Evolutionary conservation across 306 rosid genomes (phyloP), one percentile per base, ranked within the genome.

Genomic region (Potentilla sterilis): DNA sequence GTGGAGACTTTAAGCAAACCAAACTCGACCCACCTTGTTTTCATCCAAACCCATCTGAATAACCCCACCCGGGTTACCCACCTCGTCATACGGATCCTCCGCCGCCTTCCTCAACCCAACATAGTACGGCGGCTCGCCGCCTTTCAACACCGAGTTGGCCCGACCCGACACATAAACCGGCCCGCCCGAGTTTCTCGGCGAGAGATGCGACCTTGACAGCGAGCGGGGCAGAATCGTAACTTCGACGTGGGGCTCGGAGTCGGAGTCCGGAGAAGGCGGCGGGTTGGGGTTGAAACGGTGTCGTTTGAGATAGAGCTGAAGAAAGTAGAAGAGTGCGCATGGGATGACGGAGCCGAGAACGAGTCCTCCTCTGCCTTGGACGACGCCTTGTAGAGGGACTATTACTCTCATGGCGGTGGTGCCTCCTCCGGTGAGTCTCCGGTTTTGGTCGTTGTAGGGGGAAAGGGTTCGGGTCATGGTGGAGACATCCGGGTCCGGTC

Each of bases 361-460:
- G 40, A 95, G 89, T 14, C 98, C 99, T 3, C 97, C 97, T 46
- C 87, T 78, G 42, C 99, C 99, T 81, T 95, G 97, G 14, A 90
- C 99, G 13, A 95, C 89, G 34, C 93, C 97, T 69, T 92, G 97
- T 22, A 95, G 83, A 67, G 99, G 99, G 34, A 95, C 99, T 34
- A 95, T 89, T 47, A 95, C 86, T 89, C 96, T 90, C 99, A 93
- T 93, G 87, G 71, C 89, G 66, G 86, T 79, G 43, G 81, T 21
- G 28, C 81, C 71, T 28, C 28, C 28, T 28, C 28, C 28, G 48
- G 75, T 69, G 67, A 74, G 61, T 61, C 67, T 79, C 57, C 7
- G 77, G 69, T 74, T 77, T 28, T 76, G 24, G n/a, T 75, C 67
- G 47, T 24, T 28, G 64, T 73, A 77, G 22, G 69, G 48, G 63